These are phyloP conservation scores for Taphrina confusa DNA, from an alignment of 1,139 yeast genomes.

Conservation along the genomic window DNA sequence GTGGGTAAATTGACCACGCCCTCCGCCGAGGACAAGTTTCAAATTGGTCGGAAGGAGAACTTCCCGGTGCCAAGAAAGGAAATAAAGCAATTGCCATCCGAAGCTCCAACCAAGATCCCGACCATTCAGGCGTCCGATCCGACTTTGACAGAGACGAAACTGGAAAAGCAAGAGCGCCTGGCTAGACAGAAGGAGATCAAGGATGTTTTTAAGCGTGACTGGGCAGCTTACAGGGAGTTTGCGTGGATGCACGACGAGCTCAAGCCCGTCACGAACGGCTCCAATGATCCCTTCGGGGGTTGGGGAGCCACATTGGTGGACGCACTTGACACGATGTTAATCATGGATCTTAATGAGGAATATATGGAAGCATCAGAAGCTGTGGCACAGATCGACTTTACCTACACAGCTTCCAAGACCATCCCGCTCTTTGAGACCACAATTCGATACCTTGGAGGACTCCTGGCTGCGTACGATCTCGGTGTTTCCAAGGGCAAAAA, in stretches of 20 bases:
- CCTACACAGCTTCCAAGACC: conserved; percentile 47
- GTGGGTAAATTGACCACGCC: neutral
- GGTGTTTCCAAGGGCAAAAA: conserved; percentile 47
- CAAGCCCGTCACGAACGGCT: conserved; percentile 60
- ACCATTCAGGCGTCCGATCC: conserved; percentile 22
- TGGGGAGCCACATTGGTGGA: conserved; percentile 96
- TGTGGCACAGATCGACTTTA: conserved; percentile 70
- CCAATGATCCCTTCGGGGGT: conserved; percentile 73
- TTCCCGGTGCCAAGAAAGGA: conserved; percentile 14
- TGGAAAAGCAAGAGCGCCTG: conserved; percentile 42
- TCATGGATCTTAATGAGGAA: conserved; percentile 76
- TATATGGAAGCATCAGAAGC: conserved; percentile 66
- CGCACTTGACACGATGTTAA: conserved; percentile 75
- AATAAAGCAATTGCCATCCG: conserved; percentile 5
- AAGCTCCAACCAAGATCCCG: neutral
- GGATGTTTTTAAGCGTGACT: conserved; percentile 58
- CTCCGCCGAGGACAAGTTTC: neutral
- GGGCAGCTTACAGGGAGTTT: conserved; percentile 72
- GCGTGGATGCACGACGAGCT: conserved; percentile 86
- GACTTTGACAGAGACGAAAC: conserved; percentile 43
- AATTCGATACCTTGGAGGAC: conserved; percentile 89
- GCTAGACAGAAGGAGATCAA: conserved; percentile 53
- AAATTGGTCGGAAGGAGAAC: conserved; percentile 13
- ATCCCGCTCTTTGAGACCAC: conserved; percentile 92
- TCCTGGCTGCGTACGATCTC: conserved; percentile 76